Percentiles rank a stretch among this genome's conserved stretches.
phyloP scores from a whole-genome alignment of 2,329 filamentous ascomycete genomes.

The Orbilia oligospora region DNA sequence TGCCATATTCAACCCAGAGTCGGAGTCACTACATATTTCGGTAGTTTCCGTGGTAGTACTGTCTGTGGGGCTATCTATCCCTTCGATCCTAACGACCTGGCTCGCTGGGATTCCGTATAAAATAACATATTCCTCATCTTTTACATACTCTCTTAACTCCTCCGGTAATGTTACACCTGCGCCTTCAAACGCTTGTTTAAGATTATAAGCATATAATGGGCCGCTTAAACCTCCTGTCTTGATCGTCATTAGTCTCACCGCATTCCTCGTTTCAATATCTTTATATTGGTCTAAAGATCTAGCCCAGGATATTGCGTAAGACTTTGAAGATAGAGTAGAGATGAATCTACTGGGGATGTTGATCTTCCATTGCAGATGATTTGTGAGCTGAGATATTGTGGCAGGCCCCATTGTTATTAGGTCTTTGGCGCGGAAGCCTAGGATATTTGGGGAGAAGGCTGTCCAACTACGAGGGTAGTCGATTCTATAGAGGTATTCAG shows the following conservation, averaged over 20 bases:
- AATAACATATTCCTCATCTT: background rate
- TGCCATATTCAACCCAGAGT: background rate
- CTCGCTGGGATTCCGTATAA: background rate
- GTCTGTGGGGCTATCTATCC: background rate
- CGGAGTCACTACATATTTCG: background rate
- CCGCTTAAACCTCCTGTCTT: background rate
- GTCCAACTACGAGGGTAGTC: slow-evolving; percentile 17
- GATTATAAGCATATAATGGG: slow-evolving; percentile 15
- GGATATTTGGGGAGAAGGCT: background rate
- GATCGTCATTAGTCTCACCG: slow-evolving; percentile 3
- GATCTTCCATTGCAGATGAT: slow-evolving; percentile 10
- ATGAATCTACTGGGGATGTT: slow-evolving; percentile 17
- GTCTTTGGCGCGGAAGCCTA: slow-evolving; percentile 8
- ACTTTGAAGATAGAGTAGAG: background rate
- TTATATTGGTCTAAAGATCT: slow-evolving; percentile 12
- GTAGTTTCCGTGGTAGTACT: background rate
- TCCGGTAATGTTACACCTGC: background rate
- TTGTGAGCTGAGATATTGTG: slow-evolving; percentile 2
- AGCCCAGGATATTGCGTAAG: background rate
- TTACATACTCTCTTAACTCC: background rate
- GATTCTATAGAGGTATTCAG: slow-evolving; percentile 10
- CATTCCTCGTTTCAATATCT: background rate
- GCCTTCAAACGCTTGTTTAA: background rate
- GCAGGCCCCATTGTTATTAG: background rate
- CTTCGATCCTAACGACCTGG: background rate